A percentile compares a stretch with the other conserved stretches of the same genome.
Conservation (phyloP, 2,329 filamentous ascomycete genomes). For the Didymella segeticola region DNA sequence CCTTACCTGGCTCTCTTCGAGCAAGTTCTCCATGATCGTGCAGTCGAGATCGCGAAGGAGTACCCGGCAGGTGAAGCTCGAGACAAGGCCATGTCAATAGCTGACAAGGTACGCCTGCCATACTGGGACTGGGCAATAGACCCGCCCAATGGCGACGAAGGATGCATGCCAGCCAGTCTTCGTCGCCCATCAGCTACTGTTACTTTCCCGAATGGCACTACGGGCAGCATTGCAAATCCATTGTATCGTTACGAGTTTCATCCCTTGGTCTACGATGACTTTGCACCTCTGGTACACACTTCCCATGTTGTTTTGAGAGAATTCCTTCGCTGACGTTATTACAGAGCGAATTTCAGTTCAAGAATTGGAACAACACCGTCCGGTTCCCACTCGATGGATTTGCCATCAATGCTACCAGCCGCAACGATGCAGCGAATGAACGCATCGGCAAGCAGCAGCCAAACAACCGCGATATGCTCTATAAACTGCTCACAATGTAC, state of each 20-base stretch:
- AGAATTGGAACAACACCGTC: conserved; percentile 43
- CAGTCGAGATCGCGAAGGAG: conserved; percentile 39
- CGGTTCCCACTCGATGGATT: conserved; percentile 34
- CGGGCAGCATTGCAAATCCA: conserved; percentile 34
- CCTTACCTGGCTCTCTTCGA: conserved; percentile 45
- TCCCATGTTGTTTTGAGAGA: neutral
- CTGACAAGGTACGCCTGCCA: conserved; percentile 38
- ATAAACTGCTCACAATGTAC: conserved; percentile 42
- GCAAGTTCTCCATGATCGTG: conserved; percentile 40
- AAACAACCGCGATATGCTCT: conserved; percentile 41
- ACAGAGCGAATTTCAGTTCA: conserved; percentile 40
- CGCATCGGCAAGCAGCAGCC: conserved; percentile 36
- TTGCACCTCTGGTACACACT: conserved; percentile 33
- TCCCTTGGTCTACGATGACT: conserved; percentile 37
- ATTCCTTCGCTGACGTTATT: neutral
- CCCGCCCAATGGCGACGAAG: conserved; percentile 29
- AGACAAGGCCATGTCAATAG: conserved; percentile 31
- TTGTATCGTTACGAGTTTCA: conserved; percentile 41
- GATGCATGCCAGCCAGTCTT: conserved; percentile 35
- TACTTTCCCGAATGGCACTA: conserved; percentile 39
- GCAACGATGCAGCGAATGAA: conserved; percentile 35
- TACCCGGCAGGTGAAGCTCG: conserved; percentile 32
- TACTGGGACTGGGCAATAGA: conserved; percentile 47
- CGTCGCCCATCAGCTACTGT: conserved; percentile 26
- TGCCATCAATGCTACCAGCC: conserved; percentile 35